Percentiles rank a stretch among this genome's conserved stretches.
Evolutionary conservation across 2,329 filamentous ascomycete species (phyloP).

Genomic region (Fusarium stilboides): DNA sequence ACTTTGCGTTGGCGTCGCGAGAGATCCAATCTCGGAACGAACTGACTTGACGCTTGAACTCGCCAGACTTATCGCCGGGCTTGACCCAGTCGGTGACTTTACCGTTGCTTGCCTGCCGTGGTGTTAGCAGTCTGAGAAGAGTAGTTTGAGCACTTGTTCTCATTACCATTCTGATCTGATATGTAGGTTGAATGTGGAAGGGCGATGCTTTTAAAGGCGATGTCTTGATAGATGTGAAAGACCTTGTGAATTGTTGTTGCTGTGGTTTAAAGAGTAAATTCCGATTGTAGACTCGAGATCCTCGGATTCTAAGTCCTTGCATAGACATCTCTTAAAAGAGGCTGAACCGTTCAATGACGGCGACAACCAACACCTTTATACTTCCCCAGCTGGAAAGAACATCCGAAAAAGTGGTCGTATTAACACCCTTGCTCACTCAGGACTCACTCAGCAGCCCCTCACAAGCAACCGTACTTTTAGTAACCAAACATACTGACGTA

Average conservation of each 20-base stretch:
- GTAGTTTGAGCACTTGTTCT: background rate
- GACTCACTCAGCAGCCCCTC: slow-evolving; percentile 48
- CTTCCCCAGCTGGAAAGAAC: slow-evolving; percentile 9
- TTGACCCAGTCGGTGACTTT: slow-evolving; percentile 87
- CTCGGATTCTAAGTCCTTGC: slow-evolving; percentile 40
- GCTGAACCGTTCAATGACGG: slow-evolving; percentile 32
- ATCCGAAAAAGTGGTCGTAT: slow-evolving; percentile 29
- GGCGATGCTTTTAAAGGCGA: slow-evolving; percentile 6
- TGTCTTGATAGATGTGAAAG: slow-evolving; percentile 27
- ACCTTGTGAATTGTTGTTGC: slow-evolving; percentile 22
- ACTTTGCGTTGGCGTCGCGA: slow-evolving; percentile 78
- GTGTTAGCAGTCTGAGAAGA: slow-evolving; percentile 28
- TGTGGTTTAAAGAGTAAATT: slow-evolving; percentile 12
- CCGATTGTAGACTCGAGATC: slow-evolving; percentile 32
- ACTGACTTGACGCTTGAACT: slow-evolving; percentile 92
- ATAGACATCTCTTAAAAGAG: slow-evolving; percentile 40
- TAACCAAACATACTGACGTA: slow-evolving; percentile 1
- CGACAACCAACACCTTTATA: slow-evolving; percentile 45
- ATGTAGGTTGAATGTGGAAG: slow-evolving; percentile 9
- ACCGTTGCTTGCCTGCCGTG: slow-evolving; percentile 39
- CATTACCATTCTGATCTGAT: slow-evolving; percentile 48
- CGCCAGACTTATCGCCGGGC: slow-evolving; percentile 82
- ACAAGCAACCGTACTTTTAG: slow-evolving; percentile 18
- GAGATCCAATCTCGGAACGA: slow-evolving; percentile 88
- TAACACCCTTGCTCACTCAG: slow-evolving; percentile 43